Base-by-base conservation (phyloP, 495 filamentous ascomycete species). In the Xylaria curta region DNA sequence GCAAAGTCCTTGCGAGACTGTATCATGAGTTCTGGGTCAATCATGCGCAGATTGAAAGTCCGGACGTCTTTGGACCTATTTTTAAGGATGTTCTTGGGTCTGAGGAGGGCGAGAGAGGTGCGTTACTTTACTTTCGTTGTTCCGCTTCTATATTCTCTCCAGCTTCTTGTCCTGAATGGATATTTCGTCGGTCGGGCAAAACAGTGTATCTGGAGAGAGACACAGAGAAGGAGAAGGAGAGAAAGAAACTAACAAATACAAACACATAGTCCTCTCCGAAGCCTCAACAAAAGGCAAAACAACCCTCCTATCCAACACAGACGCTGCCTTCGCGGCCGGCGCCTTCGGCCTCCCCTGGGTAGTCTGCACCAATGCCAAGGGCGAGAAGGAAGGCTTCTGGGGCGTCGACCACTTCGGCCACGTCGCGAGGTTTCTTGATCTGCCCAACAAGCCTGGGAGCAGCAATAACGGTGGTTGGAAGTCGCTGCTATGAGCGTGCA, bases 281-380 rank as follows among this genome's bases (percentile, higher is more conserved):
- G 74, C 76, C 7, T 83, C 82, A 58, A 83, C 84, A 10, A 87
- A 89, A 38, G 83, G 84, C 63, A 93, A 93, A 76, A 75, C 82
- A 10, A 60, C 79, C 4, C 76, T 94, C 59, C 74, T 64, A 0
- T 75, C 81, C 31, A 90, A 90, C 64, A 93, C 91, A 0, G 84
- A 91, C 46, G 67, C 70, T 19, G 88, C 89, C 2, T 86, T 93
- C 58, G 81, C 76, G 31, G 81, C 85, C 8, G 91, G 90, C 8
- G 90, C 89, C 1, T 94, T 94, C 80, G 92, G 91, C 6, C 74
- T 94, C 36, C 92, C 92, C 0, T 94, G 91, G 91, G 87, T 91
- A 72, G 85, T 87, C 40, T 90, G 90, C 80, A 88, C 88, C 24
- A 89, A 92, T 75, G 42, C 78, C 6, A 77, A 85, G 47, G 90